Percentiles rank a stretch among this genome's conserved stretches.
phyloP scores from a whole-genome alignment of 129 eudicot species.

The Centrapalus pauciflorus region DNA sequence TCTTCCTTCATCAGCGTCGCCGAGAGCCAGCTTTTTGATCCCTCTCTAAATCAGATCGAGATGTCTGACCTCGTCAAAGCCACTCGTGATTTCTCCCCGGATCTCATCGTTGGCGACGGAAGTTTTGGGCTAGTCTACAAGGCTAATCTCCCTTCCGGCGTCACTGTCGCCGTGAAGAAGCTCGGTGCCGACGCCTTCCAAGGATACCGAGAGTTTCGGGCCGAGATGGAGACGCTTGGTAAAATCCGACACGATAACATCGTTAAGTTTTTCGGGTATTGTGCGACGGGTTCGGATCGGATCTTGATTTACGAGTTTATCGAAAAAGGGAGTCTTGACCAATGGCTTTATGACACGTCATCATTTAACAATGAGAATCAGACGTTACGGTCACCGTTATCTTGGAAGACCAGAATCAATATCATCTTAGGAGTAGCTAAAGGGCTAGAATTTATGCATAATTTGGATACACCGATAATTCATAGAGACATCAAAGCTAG shows the following conservation, averaged over 20 bases:
- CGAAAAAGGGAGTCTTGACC: conserved; percentile 77
- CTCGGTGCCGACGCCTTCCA: conserved; percentile 76
- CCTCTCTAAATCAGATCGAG: conserved; percentile 38
- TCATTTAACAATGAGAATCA: not conserved
- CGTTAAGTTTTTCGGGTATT: conserved; percentile 66
- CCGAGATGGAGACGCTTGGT: conserved; percentile 91
- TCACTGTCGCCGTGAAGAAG: conserved; percentile 66
- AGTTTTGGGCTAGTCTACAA: conserved; percentile 78
- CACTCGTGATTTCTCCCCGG: conserved; percentile 70
- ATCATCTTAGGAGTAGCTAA: conserved; percentile 61
- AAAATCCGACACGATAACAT: conserved; percentile 65
- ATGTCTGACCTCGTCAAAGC: conserved; percentile 57
- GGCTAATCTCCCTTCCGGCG: conserved; percentile 45
- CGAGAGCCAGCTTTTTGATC: conserved; percentile 65
- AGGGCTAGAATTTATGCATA: conserved; percentile 68
- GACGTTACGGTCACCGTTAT: conserved; percentile 29
- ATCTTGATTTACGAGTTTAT: conserved; percentile 68
- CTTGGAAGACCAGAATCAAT: conserved; percentile 56
- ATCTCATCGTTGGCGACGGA: conserved; percentile 86
- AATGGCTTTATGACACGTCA: conserved; percentile 74
- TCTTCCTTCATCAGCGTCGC: conserved; percentile 27
- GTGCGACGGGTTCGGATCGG: conserved; percentile 57
- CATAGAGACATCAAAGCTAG: conserved; percentile 91
- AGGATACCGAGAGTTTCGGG: conserved; percentile 82
- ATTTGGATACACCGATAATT: conserved; percentile 53